These are phyloP conservation scores for Thermothelomyces thermophilus DNA, from an alignment of 2,329 filamentous ascomycete genomes.

Conservation along the genomic window DNA sequence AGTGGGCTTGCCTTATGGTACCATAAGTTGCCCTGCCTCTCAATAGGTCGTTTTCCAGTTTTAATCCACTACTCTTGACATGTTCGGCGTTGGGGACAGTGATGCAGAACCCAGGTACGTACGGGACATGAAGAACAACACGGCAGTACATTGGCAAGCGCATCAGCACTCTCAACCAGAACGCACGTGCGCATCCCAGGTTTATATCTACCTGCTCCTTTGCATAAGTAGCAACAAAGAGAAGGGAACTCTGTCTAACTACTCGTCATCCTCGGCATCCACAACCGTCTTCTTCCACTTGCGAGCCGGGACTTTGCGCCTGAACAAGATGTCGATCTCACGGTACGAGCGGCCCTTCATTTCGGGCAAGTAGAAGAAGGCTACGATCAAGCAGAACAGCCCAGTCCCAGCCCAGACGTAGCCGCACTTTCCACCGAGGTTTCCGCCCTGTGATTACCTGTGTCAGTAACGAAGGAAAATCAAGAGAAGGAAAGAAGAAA, in stretches of 20 bases:
- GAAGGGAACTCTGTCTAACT: not conserved
- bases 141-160: too few relatives aligned
- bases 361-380: not conserved
- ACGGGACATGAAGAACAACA: too few relatives aligned
- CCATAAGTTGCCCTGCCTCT: too few relatives aligned
- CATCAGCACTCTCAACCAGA: too few relatives aligned
- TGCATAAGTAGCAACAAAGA: too few relatives aligned
- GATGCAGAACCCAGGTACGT: too few relatives aligned
- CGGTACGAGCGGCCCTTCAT: not conserved
- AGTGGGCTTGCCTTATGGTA: too few relatives aligned
- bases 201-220: too few relatives aligned
- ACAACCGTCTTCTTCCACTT: not conserved
- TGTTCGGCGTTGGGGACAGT: too few relatives aligned
- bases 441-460: not conserved
- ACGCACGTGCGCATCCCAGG: too few relatives aligned
- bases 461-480: not conserved
- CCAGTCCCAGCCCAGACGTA: constrained; percentile 1
- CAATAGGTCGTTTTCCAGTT: too few relatives aligned
- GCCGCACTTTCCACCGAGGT: constrained; percentile 1
- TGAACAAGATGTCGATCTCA: constrained; percentile 1
- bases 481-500: not conserved
- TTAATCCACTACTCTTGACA: too few relatives aligned
- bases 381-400: not conserved
- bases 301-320: not conserved
- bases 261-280: not conserved